Base-by-base conservation (phyloP, 2,329 filamentous ascomycete species). In the Pseudopyrenochaeta lycopersici region DNA sequence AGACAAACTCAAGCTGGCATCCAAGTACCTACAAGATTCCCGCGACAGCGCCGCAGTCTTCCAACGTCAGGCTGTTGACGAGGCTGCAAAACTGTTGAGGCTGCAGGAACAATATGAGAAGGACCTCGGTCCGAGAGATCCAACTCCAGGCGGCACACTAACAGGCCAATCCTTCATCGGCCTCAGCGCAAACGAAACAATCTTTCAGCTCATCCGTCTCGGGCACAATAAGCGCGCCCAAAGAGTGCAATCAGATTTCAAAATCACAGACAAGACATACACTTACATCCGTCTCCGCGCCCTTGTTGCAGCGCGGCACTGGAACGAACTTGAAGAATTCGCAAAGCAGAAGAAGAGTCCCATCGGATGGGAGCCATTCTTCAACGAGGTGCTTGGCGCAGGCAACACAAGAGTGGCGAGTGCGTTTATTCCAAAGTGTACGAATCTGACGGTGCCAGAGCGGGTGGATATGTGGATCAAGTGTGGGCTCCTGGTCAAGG, bases 281-380 rank as follows among this genome's bases (percentile, higher is more conserved):
- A 94, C 91, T 87, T 99, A 94, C 92, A 70, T 86, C 53, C 89
- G 92, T 58, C 82, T 99, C 23, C 87, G 94, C 65, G 95, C 93
- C 0, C 84, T 98, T 45, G 92, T 99, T 2, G 90, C 91, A 14
- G 92, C 92, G 73, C 85, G 95, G 49, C 91, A 97, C 71, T 99
- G 93, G 92, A 88, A 86, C 46, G 94, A 97, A 73, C 84, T 99
- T 52, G 93, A 98, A 74, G 93, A 97, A 64, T 85, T 92, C 64
- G 85, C 86, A 31, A 90, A 88, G 69, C 86, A 76, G 33, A 85
- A 90, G 70, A 96, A 93, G 76, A 95, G 90, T 53, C 91, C 94
- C 0, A 98, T 99, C 72, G 94, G 94, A 10, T 99, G 95, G 95
- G 92, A 96, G 88, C 92, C 94, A 0, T 99, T 96, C 77, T 97